Evolutionary conservation across 2,329 filamentous ascomycete genomes (phyloP).

Genomic region (Aspergillus fructus): DNA sequence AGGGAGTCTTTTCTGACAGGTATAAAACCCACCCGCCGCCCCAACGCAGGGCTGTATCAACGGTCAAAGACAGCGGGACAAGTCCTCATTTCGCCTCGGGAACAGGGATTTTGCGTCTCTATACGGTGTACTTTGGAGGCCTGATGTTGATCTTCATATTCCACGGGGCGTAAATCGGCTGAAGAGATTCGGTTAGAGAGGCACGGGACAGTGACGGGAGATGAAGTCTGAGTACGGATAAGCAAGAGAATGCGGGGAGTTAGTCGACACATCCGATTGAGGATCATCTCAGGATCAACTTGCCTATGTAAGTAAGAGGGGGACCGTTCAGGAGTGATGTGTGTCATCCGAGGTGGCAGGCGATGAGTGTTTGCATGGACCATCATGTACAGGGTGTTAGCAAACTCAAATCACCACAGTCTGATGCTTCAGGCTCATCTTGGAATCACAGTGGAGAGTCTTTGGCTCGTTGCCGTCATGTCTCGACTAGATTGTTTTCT

Average conservation of each 20-base stretch:
- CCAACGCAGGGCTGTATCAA: neutral
- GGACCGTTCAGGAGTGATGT: neutral
- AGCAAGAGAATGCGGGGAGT: neutral
- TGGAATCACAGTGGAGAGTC: neutral
- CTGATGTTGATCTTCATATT: neutral
- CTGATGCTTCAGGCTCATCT: neutral
- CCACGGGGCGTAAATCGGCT: neutral
- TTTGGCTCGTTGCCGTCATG: no score
- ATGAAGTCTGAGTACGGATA: neutral
- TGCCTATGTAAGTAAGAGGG: neutral
- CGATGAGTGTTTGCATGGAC: neutral
- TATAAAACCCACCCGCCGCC: neutral
- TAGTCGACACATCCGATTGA: neutral
- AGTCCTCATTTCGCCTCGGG: neutral
- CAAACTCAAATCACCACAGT: conserved; percentile 1
- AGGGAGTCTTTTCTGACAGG: neutral
- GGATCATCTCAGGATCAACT: neutral
- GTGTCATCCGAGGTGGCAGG: neutral
- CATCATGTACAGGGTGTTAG: neutral
- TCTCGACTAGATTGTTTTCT: no score
- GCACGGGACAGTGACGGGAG: neutral
- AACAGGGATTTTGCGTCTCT: neutral
- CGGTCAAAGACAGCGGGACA: neutral
- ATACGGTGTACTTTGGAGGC: neutral
- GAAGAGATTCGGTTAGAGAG: neutral